Evolutionary conservation across 2,329 filamentous ascomycete genomes (phyloP), one percentile per base, ranked within the genome.

Genomic region (Alternaria sp.): DNA sequence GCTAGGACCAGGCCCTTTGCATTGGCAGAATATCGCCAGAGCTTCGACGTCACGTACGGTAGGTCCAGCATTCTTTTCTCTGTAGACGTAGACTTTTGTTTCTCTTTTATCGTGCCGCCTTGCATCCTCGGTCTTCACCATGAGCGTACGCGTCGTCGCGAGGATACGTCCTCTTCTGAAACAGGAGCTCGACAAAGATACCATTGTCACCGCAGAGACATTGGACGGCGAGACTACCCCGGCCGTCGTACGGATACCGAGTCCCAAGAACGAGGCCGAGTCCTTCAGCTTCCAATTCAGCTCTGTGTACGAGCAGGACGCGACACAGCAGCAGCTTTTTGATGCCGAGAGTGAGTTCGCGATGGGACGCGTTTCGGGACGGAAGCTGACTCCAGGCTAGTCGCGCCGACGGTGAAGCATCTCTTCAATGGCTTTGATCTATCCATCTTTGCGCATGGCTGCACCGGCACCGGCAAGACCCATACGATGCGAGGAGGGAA

Each of bases 221-320:
- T 62, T 75, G 27, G 72, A 75, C 22, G 73, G 71, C 57, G 78
- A 78, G 9, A 71, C 74, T 16, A 66, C 62, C 66, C 85, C 88
- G 20, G 87, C 86, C 27, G 82, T 96, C 30, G 89, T 98, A 74
- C 90, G 91, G 78, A 96, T 98, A 72, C 94, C 94, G 4, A 97
- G 93, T 75, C 94, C 94, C 0, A 97, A 95, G 83, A 97, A 97
- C 74, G 92, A 92, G 66, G 84, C 86, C 22, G 94, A 98, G 80
- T 91, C 94, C 74, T 98, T 94, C 80, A 93, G 91, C 55, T 99
- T 98, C 78, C 88, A 94, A 54, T 98, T 98, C 85, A 96, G 95
- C 83, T 88, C 91, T 69, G 94, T 98, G 57, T 98, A 97, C 79
- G 92, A 92, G 74, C 87, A 90, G 71, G 80, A 86, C 36, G 90